Evolutionary conservation across 345 rosid species (phyloP).

Genomic region (Turritis glabra): DNA sequence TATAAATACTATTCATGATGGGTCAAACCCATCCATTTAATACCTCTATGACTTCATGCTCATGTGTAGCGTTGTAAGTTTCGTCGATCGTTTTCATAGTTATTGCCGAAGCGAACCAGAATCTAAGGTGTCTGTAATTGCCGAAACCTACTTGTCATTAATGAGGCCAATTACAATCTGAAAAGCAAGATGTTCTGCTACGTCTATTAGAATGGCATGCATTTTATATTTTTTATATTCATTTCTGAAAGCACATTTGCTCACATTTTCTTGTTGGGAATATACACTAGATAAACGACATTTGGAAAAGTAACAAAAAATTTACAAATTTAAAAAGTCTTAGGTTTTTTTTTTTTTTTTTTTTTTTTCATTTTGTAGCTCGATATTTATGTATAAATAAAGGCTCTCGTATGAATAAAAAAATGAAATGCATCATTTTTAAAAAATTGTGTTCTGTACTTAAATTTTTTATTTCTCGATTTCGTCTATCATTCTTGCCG

Average conservation of each 20-base stretch:
- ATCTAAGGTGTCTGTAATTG: slow-evolving; percentile 22
- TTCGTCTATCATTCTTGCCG: too few relatives aligned
- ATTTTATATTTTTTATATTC: not conserved
- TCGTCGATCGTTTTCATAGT: slow-evolving; percentile 25
- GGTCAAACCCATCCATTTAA: slow-evolving; percentile 35
- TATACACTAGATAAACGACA: too few relatives aligned
- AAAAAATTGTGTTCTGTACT: too few relatives aligned
- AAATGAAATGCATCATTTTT: too few relatives aligned
- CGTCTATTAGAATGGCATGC: slow-evolving; percentile 1
- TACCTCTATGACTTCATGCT: slow-evolving; percentile 28
- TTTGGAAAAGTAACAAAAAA: too few relatives aligned
- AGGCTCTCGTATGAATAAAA: too few relatives aligned
- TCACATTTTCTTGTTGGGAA: too few relatives aligned
- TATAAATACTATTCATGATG: slow-evolving; percentile 31
- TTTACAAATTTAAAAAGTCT: too few relatives aligned
- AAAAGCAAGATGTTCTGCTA: not conserved
- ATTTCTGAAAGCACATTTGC: not conserved
- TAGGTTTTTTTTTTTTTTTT: too few relatives aligned
- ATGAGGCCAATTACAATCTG: not conserved
- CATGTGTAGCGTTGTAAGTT: slow-evolving; percentile 28
- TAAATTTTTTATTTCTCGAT: too few relatives aligned
- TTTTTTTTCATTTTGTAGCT: too few relatives aligned
- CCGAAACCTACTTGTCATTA: slow-evolving; percentile 30
- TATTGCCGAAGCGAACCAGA: slow-evolving; percentile 28
- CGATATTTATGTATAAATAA: too few relatives aligned